These are phyloP conservation scores for Byssochlamys sp. DNA, from an alignment of 2,329 filamentous ascomycete genomes.

Conservation along the genomic window DNA sequence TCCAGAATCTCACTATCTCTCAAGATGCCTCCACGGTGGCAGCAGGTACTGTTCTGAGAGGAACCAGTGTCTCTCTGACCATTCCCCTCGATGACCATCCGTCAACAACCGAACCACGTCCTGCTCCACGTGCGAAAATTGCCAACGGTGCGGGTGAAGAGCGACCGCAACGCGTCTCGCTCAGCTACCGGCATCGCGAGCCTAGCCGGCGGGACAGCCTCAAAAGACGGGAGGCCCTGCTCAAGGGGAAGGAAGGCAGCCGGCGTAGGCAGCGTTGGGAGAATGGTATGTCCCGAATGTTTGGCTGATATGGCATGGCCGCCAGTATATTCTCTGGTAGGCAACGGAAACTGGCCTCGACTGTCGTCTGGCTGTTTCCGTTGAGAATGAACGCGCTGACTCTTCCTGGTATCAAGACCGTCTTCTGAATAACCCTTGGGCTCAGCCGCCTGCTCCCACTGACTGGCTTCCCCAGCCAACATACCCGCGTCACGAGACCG, in stretches of 20 bases:
- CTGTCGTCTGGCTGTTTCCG: background rate
- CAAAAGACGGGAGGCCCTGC: slow-evolving; percentile 61
- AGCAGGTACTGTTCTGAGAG: slow-evolving; percentile 22
- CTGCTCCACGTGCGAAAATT: slow-evolving; percentile 20
- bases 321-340: background rate
- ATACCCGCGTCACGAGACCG: slow-evolving; percentile 58
- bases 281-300: slow-evolving; percentile 56
- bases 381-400: slow-evolving; percentile 14
- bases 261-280: slow-evolving; percentile 84
- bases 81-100: slow-evolving; percentile 63
- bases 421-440: slow-evolving; percentile 76
- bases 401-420: slow-evolving; percentile 50
- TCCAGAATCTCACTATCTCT: slow-evolving; percentile 26
- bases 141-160: slow-evolving; percentile 9
- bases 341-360: slow-evolving; percentile 3
- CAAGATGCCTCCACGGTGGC: slow-evolving; percentile 13
- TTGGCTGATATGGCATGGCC: background rate
- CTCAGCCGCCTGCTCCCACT: slow-evolving; percentile 65
- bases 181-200: slow-evolving; percentile 44
- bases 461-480: slow-evolving; percentile 81
- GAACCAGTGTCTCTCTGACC: slow-evolving; percentile 55
- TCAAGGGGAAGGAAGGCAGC: slow-evolving; percentile 85
- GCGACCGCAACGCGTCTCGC: slow-evolving; percentile 16
- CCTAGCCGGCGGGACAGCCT: slow-evolving; percentile 51
- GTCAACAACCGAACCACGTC: slow-evolving; percentile 19